Conservation (phyloP, 2,329 filamentous ascomycete genomes). For the Clonostachys byssicola region DNA sequence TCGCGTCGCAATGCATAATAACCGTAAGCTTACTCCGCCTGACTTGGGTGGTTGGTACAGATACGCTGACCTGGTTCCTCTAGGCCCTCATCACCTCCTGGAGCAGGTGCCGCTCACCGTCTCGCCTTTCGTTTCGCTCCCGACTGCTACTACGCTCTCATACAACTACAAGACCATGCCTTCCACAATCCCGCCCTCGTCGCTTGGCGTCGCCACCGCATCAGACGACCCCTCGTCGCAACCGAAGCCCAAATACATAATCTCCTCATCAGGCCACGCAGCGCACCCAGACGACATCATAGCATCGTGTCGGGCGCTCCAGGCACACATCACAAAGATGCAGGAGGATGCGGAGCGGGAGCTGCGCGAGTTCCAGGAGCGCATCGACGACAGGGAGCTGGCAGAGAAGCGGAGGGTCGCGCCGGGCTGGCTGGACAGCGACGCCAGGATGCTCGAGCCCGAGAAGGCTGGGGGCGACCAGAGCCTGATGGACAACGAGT, state of each 20-base stretch:
- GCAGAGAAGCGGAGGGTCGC: constrained; percentile 77
- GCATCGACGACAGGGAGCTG: constrained; percentile 60
- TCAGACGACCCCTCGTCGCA: constrained; percentile 23
- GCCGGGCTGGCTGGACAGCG: constrained; percentile 77
- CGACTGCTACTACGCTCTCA: constrained; percentile 83
- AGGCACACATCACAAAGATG: constrained; percentile 68
- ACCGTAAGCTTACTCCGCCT: not conserved
- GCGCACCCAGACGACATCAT: constrained; percentile 86
- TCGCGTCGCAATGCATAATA: constrained; percentile 12
- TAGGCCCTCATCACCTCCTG: constrained; percentile 79
- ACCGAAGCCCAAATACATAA: constrained; percentile 66
- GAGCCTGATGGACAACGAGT: constrained; percentile 5
- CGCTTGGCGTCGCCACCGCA: constrained; percentile 26
- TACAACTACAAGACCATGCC: constrained; percentile 94
- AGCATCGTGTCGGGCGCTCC: constrained; percentile 73
- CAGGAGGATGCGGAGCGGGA: constrained; percentile 64
- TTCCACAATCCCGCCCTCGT: constrained; percentile 66
- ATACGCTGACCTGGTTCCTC: constrained; percentile 1
- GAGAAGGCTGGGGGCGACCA: constrained; percentile 34
- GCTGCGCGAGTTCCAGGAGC: constrained; percentile 67
- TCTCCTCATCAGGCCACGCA: constrained; percentile 73
- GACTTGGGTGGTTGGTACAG: no score
- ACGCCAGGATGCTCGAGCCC: constrained; percentile 65
- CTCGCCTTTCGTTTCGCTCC: constrained; percentile 89
- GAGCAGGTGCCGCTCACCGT: constrained; percentile 91